These are phyloP conservation scores for Zygnema circumcarinatum DNA, from an alignment of 139 green algal species.

Conservation along the genomic window DNA sequence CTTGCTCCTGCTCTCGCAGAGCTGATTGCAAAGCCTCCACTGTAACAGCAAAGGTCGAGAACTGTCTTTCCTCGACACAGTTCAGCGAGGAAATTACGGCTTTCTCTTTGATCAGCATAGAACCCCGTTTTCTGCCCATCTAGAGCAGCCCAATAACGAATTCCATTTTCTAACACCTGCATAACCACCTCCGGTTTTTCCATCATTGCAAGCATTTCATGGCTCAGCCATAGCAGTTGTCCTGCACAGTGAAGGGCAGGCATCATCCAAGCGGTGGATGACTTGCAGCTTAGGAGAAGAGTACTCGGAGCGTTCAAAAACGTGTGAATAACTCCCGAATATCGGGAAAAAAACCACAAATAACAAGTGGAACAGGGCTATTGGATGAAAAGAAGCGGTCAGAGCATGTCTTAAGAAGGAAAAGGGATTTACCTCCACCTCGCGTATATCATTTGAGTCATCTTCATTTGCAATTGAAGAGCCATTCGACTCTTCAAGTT, in stretches of 20 bases:
- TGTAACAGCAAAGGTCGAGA: slow-evolving; percentile 94
- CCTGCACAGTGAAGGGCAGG: no score
- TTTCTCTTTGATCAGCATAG: slow-evolving; percentile 77
- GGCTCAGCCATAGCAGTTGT: no score
- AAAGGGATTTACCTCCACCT: background rate
- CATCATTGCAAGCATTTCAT: no score
- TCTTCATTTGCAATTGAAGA: background rate
- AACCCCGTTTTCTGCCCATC: slow-evolving; percentile 63
- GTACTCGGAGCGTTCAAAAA: no score
- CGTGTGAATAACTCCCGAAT: no score
- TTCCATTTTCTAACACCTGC: slow-evolving; percentile 56
- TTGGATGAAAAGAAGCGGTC: no score
- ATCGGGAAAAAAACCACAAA: no score
- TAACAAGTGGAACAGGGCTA: no score
- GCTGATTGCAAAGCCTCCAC: slow-evolving; percentile 63
- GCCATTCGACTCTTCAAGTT: background rate
- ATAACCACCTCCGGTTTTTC: no score
- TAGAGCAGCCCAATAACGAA: slow-evolving; percentile 48
- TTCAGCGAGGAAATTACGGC: slow-evolving; percentile 70
- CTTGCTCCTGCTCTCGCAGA: slow-evolving; percentile 68
- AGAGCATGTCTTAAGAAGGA: no score
- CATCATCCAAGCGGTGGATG: no score
- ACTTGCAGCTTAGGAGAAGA: no score
- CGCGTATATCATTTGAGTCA: background rate
- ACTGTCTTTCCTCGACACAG: slow-evolving; percentile 69